These are phyloP conservation scores for Carex kokanica DNA, from an alignment of 176 grass and related monocot species.

Conservation along the genomic window DNA sequence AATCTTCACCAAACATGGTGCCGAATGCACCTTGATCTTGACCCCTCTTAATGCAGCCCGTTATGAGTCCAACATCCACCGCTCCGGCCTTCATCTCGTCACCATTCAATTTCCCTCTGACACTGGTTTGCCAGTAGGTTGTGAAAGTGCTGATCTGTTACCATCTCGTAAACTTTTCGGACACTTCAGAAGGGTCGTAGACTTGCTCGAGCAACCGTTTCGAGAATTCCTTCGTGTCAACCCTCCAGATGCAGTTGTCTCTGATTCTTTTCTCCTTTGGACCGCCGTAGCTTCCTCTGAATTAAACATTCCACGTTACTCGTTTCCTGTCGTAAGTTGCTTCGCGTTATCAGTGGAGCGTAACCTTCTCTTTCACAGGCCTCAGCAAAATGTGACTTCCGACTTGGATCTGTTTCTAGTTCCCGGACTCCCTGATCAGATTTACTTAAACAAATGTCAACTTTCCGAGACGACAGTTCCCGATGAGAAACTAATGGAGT, in stretches of 20 bases:
- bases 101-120: neutral
- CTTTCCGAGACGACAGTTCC: slow-evolving; percentile 58
- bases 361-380: slow-evolving; percentile 33
- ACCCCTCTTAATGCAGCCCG: slow-evolving; percentile 1
- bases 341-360: slow-evolving; percentile 64
- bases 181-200: slow-evolving; percentile 37
- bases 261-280: slow-evolving; percentile 61
- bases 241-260: slow-evolving; percentile 50
- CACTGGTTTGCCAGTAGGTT: slow-evolving; percentile 28
- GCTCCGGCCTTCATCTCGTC: neutral
- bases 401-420: slow-evolving; percentile 47
- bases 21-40: slow-evolving; percentile 10
- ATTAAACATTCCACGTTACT: slow-evolving; percentile 51
- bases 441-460: slow-evolving; percentile 42
- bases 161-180: slow-evolving; percentile 43
- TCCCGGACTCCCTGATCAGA: slow-evolving; percentile 47
- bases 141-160: slow-evolving; percentile 55
- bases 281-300: slow-evolving; percentile 37
- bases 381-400: slow-evolving; percentile 37
- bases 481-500: slow-evolving; percentile 36
- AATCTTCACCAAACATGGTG: slow-evolving; percentile 9
- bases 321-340: slow-evolving; percentile 57
- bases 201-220: slow-evolving; percentile 55
- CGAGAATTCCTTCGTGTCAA: slow-evolving; percentile 28
- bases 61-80: neutral